phyloP scores from a whole-genome alignment of 1,139 yeast species.

The Taiozyma sp. region DNA sequence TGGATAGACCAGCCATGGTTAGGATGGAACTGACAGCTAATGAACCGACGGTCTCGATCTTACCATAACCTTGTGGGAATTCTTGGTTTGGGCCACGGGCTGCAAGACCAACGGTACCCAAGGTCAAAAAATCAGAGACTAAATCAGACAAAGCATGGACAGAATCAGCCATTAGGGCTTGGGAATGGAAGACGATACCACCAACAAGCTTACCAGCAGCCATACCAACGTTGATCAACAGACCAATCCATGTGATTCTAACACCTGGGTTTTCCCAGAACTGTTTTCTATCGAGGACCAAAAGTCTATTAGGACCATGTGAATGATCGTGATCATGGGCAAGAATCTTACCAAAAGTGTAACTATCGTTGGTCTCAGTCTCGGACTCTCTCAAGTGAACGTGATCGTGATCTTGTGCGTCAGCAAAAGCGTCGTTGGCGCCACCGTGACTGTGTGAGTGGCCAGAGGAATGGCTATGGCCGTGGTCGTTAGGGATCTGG shows the following conservation, averaged over 20 bases:
- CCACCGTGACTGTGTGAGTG: constrained; percentile 21
- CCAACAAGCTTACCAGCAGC: constrained; percentile 85
- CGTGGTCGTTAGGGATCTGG: constrained; percentile 15
- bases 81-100: constrained; percentile 53
- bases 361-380: constrained; percentile 31
- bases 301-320: constrained; percentile 32
- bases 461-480: constrained; percentile 22
- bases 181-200: constrained; percentile 90
- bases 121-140: constrained; percentile 81
- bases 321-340: constrained; percentile 30
- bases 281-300: constrained; percentile 33
- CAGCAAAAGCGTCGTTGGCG: constrained; percentile 9
- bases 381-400: constrained; percentile 34
- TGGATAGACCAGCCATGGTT: constrained; percentile 82
- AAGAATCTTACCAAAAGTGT: constrained; percentile 25
- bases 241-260: constrained; percentile 88
- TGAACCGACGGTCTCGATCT: constrained; percentile 88
- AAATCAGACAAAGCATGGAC: constrained; percentile 88
- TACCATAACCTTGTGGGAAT: constrained; percentile 90
- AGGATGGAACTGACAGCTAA: constrained; percentile 79
- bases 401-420: constrained; percentile 29
- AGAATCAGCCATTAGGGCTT: constrained; percentile 90
- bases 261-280: constrained; percentile 73
- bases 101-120: constrained; percentile 83
- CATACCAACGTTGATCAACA: constrained; percentile 76